Conservation (phyloP, 2,329 filamentous ascomycete genomes). For the Nemania serpens region DNA sequence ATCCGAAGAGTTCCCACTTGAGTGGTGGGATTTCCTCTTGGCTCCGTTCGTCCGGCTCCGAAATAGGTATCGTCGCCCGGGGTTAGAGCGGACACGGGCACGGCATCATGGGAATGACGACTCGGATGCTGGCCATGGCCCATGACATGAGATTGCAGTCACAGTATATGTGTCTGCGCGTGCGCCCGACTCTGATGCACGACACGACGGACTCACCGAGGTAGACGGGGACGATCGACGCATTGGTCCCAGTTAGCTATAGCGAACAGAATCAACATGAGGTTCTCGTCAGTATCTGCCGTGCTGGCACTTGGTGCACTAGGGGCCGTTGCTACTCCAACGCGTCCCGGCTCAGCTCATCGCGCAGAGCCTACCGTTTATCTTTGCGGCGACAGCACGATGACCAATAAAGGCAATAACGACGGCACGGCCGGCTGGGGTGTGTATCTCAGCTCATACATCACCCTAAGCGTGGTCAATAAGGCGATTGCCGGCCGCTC, state of each 20-base stretch:
- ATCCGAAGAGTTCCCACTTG: neutral
- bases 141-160: neutral
- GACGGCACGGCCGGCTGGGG: constrained; percentile 60
- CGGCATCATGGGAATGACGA: neutral
- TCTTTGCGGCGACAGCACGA: constrained; percentile 60
- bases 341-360: constrained; percentile 26
- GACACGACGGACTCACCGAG: neutral
- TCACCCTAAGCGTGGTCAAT: constrained; percentile 57
- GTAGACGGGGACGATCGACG: neutral
- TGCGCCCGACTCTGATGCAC: neutral
- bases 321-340: constrained; percentile 21
- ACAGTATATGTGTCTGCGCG: constrained; percentile 5
- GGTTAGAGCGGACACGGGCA: constrained; percentile 4
- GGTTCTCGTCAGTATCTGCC: constrained; percentile 16
- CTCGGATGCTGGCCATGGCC: neutral
- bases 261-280: constrained; percentile 17
- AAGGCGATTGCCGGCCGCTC: constrained; percentile 65
- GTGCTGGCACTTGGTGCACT: constrained; percentile 16
- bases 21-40: constrained; percentile 26
- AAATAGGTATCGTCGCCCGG: constrained; percentile 20
- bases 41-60: constrained; percentile 22
- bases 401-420: constrained; percentile 50
- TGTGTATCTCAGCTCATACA: constrained; percentile 56
- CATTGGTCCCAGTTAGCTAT: neutral
- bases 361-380: constrained; percentile 49